These are phyloP conservation scores for Leccinum rimulosum DNA, from an alignment of 768 basidiomycete species.

Conservation along the genomic window DNA sequence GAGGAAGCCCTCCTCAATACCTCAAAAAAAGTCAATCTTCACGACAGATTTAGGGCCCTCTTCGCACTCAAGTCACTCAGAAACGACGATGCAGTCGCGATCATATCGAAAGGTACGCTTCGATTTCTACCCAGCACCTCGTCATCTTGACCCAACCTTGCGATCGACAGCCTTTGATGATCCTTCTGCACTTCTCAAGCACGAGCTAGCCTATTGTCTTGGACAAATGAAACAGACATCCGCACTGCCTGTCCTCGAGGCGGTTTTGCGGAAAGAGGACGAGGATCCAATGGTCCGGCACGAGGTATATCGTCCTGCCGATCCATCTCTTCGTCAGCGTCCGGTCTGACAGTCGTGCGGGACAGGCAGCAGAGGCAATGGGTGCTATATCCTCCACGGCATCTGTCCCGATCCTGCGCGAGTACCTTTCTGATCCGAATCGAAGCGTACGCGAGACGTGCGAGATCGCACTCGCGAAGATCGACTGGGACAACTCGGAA, in stretches of 20 bases:
- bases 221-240: constrained; percentile 79
- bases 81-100: constrained; percentile 71
- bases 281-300: constrained; percentile 98
- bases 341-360: constrained; percentile 15
- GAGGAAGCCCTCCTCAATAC: constrained; percentile 77
- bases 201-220: constrained; percentile 95
- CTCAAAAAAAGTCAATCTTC: constrained; percentile 69
- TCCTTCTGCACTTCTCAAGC: constrained; percentile 87
- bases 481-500: constrained; percentile 85
- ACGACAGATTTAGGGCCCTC: constrained; percentile 84
- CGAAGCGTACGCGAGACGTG: background rate
- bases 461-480: constrained; percentile 91
- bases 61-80: constrained; percentile 89
- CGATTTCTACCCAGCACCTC: constrained; percentile 3
- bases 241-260: constrained; percentile 78
- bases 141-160: background rate
- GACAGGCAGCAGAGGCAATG: constrained; percentile 95
- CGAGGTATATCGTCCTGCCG: constrained; percentile 56
- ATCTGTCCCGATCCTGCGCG: constrained; percentile 53
- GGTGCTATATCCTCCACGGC: constrained; percentile 79
- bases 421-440: constrained; percentile 36
- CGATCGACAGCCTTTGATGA: constrained; percentile 69
- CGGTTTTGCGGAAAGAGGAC: constrained; percentile 61
- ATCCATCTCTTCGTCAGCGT: background rate
- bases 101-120: constrained; percentile 77